Base-by-base conservation (phyloP, 2,329 filamentous ascomycete species). In the Penicillium expansum region DNA sequence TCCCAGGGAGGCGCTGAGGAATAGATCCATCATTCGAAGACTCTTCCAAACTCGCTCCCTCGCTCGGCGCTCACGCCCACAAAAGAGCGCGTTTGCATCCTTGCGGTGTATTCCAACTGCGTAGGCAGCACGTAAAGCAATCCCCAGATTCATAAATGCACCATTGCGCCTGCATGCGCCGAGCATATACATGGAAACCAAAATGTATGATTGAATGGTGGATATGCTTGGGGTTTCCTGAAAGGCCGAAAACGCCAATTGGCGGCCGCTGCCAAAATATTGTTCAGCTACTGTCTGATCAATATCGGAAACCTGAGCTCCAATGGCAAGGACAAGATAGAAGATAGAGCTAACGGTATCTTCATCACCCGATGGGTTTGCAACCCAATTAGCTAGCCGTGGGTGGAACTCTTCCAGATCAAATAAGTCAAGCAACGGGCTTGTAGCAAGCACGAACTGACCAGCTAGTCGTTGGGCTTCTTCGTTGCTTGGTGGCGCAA, bases 31-130 rank as follows among this genome's bases (percentile, higher is more conserved):
- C 51, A 82, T 77, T 2, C 80, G 76, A 5, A 82, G 68, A 60
- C 79, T 82, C 63, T 80, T 82, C 80, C 80, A 83, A 20, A 82
- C 78, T 3, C 79, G 74, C 59, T 82, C 79, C 54, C 80, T 69
- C 5, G 76, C 73, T 29, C 70, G 62, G 49, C 74, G 71, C 43
- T 77, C 75, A 2, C 74, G 66, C 1, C 66, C 63, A 30, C 78
- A 79, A 59, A 81, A 82, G 1, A 80, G 73, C 29, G 77, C 77
- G 56, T 81, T 82, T 13, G 80, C 79, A 63, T 82, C 80, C 29
- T 76, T 80, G 5, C 80, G 70, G 61, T 83, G 80, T 22, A 83
- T 71, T 1, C 80, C 80, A 24, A 82, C 77, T 1, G 80, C 79
- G 59, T 82, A 82, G 1, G 79, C 79, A 13, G 80, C 78, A 29